Evolutionary conservation across 2,329 filamentous ascomycete species (phyloP).

Genomic region (Fusarium verrucosum): DNA sequence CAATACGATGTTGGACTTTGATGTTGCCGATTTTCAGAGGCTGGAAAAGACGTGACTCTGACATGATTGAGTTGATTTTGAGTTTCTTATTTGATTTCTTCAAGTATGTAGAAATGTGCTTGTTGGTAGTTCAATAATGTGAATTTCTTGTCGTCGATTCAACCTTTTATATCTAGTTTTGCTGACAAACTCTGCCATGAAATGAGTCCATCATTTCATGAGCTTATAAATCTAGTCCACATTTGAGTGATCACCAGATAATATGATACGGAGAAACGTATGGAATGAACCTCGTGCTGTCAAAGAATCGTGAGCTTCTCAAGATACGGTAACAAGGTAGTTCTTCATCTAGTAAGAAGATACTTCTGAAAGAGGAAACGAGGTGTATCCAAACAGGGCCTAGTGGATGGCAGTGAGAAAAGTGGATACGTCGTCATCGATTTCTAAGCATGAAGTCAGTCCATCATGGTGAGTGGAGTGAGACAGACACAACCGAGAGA

Average conservation of each 20-base stretch:
- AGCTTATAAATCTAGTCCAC: not conserved
- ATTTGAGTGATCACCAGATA: not conserved
- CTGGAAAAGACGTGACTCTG: slow-evolving; percentile 51
- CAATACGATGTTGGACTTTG: slow-evolving; percentile 56
- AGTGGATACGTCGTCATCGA: not conserved
- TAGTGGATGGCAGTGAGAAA: not conserved
- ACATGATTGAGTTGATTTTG: not conserved
- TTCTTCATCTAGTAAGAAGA: not conserved
- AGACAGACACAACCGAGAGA: not conserved
- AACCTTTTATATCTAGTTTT: not conserved
- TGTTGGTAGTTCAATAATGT: too few relatives aligned
- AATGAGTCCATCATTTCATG: too few relatives aligned
- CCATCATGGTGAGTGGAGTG: not conserved
- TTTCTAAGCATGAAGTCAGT: slow-evolving; percentile 22
- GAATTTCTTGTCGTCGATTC: not conserved
- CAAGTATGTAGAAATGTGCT: not conserved
- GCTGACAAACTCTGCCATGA: not conserved
- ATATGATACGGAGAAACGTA: accelerated
- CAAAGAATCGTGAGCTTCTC: too few relatives aligned
- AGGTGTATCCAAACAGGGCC: not conserved
- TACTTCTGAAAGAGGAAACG: slow-evolving; percentile 18
- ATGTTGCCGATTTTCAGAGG: slow-evolving; percentile 54
- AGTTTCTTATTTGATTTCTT: not conserved
- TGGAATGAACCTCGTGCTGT: not conserved
- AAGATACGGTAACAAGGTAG: not conserved